Percentiles rank a stretch among this genome's conserved stretches.
Conservation (phyloP, 768 basidiomycete genomes). For the Lyophyllum atratum region DNA sequence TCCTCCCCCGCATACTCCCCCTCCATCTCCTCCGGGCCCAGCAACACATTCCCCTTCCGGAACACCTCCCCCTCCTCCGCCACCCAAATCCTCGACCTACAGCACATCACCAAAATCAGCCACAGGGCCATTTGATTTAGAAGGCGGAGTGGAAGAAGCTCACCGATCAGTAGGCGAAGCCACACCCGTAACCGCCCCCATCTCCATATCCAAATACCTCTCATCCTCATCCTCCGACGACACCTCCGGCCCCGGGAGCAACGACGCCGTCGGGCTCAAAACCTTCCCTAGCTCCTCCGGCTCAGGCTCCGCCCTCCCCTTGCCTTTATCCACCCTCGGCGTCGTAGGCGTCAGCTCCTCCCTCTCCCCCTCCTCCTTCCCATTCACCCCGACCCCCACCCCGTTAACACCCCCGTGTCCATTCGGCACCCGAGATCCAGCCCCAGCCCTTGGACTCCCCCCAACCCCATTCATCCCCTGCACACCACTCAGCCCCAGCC, state of each 20-base stretch:
- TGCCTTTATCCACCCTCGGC: slow-evolving; percentile 77
- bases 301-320: slow-evolving; percentile 68
- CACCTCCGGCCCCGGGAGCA: slow-evolving; percentile 46
- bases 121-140: background rate
- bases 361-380: slow-evolving; percentile 24
- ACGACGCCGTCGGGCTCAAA: slow-evolving; percentile 65
- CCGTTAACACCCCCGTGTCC: slow-evolving; percentile 7
- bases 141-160: slow-evolving; percentile 15
- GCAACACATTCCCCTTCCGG: slow-evolving; percentile 80
- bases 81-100: slow-evolving; percentile 77
- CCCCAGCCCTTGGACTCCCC: slow-evolving; percentile 1
- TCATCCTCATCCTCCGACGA: slow-evolving; percentile 52
- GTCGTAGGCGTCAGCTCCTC: slow-evolving; percentile 47
- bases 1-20: slow-evolving; percentile 89
- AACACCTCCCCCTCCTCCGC: slow-evolving; percentile 98
- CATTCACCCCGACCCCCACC: slow-evolving; percentile 6
- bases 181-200: slow-evolving; percentile 21
- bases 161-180: slow-evolving; percentile 54
- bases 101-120: background rate
- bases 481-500: too few relatives aligned
- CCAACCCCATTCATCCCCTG: too few relatives aligned
- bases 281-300: slow-evolving; percentile 71
- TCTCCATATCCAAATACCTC: slow-evolving; percentile 35
- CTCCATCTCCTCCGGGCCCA: slow-evolving; percentile 87
- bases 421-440: slow-evolving; percentile 16